Conservation (phyloP, 1,284 basidiomycete species). For the Microbotryum lychnidis-dioicae region DNA sequence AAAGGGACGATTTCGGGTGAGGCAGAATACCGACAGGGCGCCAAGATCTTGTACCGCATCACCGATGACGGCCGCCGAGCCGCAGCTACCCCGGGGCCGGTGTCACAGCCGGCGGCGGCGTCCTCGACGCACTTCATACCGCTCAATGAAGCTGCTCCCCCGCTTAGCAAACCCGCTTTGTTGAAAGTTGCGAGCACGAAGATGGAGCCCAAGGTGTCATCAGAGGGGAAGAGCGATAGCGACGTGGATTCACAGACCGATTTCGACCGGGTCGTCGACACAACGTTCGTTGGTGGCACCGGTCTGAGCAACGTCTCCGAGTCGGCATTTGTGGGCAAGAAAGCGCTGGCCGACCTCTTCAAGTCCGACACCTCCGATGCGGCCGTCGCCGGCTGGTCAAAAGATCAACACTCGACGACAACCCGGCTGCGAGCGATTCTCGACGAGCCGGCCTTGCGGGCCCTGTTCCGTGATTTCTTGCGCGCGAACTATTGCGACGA, state of each 20-base stretch:
- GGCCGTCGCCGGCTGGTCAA: slow-evolving; percentile 47
- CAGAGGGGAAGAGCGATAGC: slow-evolving; percentile 17
- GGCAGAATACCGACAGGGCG: slow-evolving; percentile 89
- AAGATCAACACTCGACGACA: slow-evolving; percentile 59
- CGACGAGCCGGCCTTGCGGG: slow-evolving; percentile 81
- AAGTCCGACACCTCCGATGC: slow-evolving; percentile 19
- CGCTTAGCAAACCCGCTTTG: slow-evolving; percentile 43
- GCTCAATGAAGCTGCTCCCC: slow-evolving; percentile 37
- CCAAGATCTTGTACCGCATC: slow-evolving; percentile 86
- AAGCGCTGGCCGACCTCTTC: slow-evolving; percentile 29
- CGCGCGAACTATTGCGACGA: slow-evolving; percentile 95
- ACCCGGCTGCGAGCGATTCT: slow-evolving; percentile 86
- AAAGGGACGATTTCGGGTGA: slow-evolving; percentile 11
- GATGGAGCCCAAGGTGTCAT: slow-evolving; percentile 4
- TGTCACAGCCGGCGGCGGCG: neutral
- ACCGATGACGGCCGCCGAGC: slow-evolving; percentile 80
- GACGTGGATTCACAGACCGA: slow-evolving; percentile 12
- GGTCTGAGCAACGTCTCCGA: slow-evolving; percentile 22
- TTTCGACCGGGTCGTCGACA: slow-evolving; percentile 6
- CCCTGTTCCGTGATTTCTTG: slow-evolving; percentile 88
- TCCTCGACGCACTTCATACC: slow-evolving; percentile 4
- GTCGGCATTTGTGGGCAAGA: slow-evolving; percentile 14
- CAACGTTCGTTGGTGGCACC: slow-evolving; percentile 4
- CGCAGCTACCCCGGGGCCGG: slow-evolving; percentile 25
- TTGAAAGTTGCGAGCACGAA: slow-evolving; percentile 45